Percentiles rank a stretch among this genome's conserved stretches.
Evolutionary conservation across 495 filamentous ascomycete species (phyloP).

Genomic region (Penicillium salamii): DNA sequence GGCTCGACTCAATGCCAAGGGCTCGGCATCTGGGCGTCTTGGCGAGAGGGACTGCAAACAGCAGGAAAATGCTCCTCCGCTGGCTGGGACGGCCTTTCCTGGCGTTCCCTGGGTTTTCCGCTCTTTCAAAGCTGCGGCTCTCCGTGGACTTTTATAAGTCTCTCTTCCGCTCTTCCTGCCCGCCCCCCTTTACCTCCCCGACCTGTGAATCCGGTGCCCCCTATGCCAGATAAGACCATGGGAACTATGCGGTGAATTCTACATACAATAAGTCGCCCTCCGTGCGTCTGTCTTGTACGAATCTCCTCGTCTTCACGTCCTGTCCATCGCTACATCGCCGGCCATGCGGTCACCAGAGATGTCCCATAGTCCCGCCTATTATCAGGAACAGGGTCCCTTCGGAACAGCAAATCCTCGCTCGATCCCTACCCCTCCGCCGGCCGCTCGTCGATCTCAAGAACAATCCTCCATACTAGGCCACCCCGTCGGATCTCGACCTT

Average conservation of each 20-base stretch:
- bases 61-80: slow-evolving; percentile 29
- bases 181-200: slow-evolving; percentile 7
- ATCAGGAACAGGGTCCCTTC: slow-evolving; percentile 30
- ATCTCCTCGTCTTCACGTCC: slow-evolving; percentile 19
- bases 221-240: slow-evolving; percentile 13
- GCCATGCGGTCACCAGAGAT: slow-evolving; percentile 40
- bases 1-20: slow-evolving; percentile 34
- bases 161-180: slow-evolving; percentile 12
- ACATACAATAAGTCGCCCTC: slow-evolving; percentile 28
- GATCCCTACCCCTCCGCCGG: slow-evolving; percentile 19
- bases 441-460: slow-evolving; percentile 21
- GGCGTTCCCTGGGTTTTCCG: slow-evolving; percentile 24
- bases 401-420: slow-evolving; percentile 22
- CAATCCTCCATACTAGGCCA: slow-evolving; percentile 11
- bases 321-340: slow-evolving; percentile 10
- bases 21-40: slow-evolving; percentile 47
- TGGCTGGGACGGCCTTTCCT: slow-evolving; percentile 21
- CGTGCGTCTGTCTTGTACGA: slow-evolving; percentile 38
- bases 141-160: slow-evolving; percentile 10
- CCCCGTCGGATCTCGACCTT: slow-evolving; percentile 10
- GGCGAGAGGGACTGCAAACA: slow-evolving; percentile 33
- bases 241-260: slow-evolving; percentile 40
- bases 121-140: slow-evolving; percentile 15
- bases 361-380: slow-evolving; percentile 42
- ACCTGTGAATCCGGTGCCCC: slow-evolving; percentile 6